Conservation (phyloP, 257 asterid species). For the Solanum arcanum region DNA sequence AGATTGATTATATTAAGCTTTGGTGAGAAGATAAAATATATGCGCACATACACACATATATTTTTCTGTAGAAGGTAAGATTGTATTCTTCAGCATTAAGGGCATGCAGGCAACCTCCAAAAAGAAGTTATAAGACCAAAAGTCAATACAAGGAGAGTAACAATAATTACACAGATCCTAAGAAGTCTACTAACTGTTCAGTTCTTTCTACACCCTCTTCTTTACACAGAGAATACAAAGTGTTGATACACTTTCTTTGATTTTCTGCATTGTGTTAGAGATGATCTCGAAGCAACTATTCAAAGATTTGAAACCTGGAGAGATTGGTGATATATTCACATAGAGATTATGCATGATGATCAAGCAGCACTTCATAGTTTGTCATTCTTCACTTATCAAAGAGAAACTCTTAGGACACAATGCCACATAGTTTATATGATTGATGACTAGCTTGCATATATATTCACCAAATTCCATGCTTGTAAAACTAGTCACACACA, state of each 20-base stretch:
- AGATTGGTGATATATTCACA: background rate
- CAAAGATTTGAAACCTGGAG: background rate
- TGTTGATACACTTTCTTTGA: background rate
- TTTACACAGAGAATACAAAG: background rate
- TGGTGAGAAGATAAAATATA: background rate
- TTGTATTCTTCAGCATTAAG: background rate
- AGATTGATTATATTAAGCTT: background rate
- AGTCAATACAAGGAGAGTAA: background rate
- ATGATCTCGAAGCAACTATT: background rate
- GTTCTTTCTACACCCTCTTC: background rate
- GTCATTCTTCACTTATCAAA: background rate
- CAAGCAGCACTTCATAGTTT: background rate
- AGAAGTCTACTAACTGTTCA: background rate
- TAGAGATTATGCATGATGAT: background rate
- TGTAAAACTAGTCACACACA: background rate
- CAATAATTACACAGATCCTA: background rate
- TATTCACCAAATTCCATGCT: background rate
- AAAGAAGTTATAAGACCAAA: background rate
- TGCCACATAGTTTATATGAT: background rate
- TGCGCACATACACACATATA: background rate
- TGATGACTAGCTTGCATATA: background rate
- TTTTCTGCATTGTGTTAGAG: background rate
- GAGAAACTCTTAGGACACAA: background rate
- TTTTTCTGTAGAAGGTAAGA: background rate
- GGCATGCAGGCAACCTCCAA: background rate